These are phyloP conservation scores for Leccinum truebloodii DNA, from an alignment of 768 basidiomycete genomes.

Conservation along the genomic window DNA sequence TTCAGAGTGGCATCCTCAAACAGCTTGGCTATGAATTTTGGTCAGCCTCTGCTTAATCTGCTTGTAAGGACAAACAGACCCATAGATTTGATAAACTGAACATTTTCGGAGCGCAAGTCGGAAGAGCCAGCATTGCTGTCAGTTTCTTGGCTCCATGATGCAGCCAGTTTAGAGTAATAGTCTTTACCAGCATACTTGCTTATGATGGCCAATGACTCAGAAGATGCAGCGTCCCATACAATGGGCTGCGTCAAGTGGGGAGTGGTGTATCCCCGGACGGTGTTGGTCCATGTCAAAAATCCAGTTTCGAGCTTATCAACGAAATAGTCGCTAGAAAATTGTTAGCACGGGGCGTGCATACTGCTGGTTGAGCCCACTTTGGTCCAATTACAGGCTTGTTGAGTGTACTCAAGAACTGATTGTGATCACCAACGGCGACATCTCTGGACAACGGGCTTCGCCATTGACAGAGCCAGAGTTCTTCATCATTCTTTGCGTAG, in stretches of 20 bases:
- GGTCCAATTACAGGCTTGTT: constrained; percentile 39
- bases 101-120: constrained; percentile 58
- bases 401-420: constrained; percentile 50
- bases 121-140: constrained; percentile 50
- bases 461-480: constrained; percentile 78
- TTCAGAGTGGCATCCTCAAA: constrained; percentile 56
- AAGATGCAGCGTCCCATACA: constrained; percentile 57
- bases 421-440: constrained; percentile 48
- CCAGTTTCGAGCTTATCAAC: constrained; percentile 78
- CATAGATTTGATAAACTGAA: constrained; percentile 49
- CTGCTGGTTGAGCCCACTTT: constrained; percentile 32
- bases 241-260: constrained; percentile 33
- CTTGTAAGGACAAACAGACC: constrained; percentile 38
- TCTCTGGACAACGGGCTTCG: constrained; percentile 55
- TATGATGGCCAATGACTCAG: constrained; percentile 53
- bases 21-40: constrained; percentile 56
- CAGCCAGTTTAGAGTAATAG: constrained; percentile 62
- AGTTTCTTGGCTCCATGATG: constrained; percentile 83
- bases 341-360: neutral
- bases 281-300: constrained; percentile 72
- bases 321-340: constrained; percentile 45
- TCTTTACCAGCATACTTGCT: constrained; percentile 44
- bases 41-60: constrained; percentile 42
- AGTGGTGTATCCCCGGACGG: constrained; percentile 59
- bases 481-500: constrained; percentile 59